Conservation (phyloP, 306 rosid genomes). For the Prunus salicina region DNA sequence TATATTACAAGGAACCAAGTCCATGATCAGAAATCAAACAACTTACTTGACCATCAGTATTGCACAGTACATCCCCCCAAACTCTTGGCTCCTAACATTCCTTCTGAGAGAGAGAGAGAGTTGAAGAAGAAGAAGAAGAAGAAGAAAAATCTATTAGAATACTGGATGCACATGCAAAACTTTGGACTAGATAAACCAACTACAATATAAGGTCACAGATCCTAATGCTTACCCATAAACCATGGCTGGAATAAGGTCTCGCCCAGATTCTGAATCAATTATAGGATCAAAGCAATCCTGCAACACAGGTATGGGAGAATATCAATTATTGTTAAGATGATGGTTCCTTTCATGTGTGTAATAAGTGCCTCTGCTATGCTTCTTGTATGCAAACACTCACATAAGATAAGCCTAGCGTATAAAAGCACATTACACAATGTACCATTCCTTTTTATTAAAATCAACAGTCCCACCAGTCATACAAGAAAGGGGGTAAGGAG, state of each 20-base stretch:
- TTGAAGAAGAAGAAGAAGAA: neutral
- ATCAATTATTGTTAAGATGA: conserved; percentile 5
- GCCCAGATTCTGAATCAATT: conserved; percentile 72
- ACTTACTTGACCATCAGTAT: conserved; percentile 79
- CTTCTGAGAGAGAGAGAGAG: conserved; percentile 47
- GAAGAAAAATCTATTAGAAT: neutral
- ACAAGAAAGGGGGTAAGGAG: neutral
- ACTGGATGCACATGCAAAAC: conserved; percentile 7
- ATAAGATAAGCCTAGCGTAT: neutral
- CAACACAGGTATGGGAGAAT: conserved; percentile 18
- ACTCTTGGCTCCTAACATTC: conserved; percentile 83
- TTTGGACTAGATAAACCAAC: conserved; percentile 12
- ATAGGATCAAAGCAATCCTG: conserved; percentile 98
- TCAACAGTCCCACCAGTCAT: neutral
- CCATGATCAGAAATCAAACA: conserved; percentile 1
- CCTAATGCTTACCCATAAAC: conserved; percentile 72
- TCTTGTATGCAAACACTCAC: neutral
- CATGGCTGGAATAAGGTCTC: conserved; percentile 97
- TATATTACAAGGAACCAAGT: neutral
- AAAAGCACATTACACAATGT: neutral
- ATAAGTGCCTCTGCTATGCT: neutral
- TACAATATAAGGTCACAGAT: neutral
- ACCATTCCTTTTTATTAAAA: neutral
- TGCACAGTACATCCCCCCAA: conserved; percentile 92
- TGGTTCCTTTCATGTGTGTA: neutral